phyloP scores from a whole-genome alignment of 2,329 filamentous ascomycete genomes.

The Epichloe coenophiala region DNA sequence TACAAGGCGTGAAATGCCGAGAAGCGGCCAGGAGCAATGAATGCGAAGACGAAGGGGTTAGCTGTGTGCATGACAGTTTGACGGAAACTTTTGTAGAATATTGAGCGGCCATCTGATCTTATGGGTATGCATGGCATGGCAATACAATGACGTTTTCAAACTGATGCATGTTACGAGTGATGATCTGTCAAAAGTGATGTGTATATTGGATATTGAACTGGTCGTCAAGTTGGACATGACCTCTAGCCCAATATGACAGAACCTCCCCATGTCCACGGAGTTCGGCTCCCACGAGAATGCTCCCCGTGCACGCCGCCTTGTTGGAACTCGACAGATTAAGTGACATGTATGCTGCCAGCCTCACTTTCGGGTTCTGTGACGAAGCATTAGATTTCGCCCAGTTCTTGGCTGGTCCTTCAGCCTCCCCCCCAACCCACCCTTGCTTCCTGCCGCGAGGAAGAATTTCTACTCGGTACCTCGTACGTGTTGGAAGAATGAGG shows the following conservation, averaged over 20 bases:
- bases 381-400: not conserved
- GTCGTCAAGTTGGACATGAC: too few relatives aligned
- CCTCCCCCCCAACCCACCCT: not conserved
- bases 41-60: not conserved
- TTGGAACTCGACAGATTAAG: too few relatives aligned
- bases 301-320: too few relatives aligned
- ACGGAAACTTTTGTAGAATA: not conserved
- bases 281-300: not conserved
- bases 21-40: not conserved
- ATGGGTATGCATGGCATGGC: not conserved
- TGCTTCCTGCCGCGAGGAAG: not conserved
- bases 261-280: not conserved
- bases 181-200: not conserved
- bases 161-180: not conserved
- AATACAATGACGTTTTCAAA: not conserved
- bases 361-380: not conserved
- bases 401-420: not conserved
- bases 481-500: too few relatives aligned
- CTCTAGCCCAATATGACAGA: not conserved
- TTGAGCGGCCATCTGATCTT: not conserved
- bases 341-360: not conserved
- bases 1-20: slow-evolving; percentile 57
- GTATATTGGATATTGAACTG: not conserved
- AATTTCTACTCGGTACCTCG: too few relatives aligned
- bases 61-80: not conserved